phyloP scores from a whole-genome alignment of 192 early-diverging fungal genomes.

The Mortierella hygrophila region DNA sequence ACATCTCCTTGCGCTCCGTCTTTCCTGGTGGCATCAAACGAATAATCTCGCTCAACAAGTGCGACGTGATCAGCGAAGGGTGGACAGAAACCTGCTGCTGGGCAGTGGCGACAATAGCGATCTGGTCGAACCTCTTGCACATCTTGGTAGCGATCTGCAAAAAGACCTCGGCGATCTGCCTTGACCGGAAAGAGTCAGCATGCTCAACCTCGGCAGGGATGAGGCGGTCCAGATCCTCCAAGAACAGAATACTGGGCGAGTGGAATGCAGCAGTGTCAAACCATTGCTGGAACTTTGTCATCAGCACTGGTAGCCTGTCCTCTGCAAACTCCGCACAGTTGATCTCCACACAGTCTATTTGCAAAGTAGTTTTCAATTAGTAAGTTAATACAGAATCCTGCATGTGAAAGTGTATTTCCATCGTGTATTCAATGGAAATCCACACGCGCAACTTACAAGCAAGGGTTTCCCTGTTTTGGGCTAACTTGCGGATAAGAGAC shows the following conservation, averaged over 20 bases:
- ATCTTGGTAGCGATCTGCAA: constrained; percentile 64
- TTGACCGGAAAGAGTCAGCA: constrained; percentile 72
- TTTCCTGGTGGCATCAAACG: constrained; percentile 75
- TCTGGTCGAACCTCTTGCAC: constrained; percentile 60
- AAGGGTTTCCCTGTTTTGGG: constrained; percentile 57
- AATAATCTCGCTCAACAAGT: constrained; percentile 72
- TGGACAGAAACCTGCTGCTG: constrained; percentile 76
- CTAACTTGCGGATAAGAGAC: constrained; percentile 60
- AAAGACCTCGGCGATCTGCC: constrained; percentile 76
- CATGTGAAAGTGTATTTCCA: constrained; percentile 30
- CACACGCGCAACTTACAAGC: constrained; percentile 50
- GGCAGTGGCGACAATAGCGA: constrained; percentile 73
- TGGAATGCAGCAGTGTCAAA: constrained; percentile 78
- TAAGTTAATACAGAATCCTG: not conserved
- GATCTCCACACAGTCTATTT: constrained; percentile 64
- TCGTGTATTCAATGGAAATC: constrained; percentile 30
- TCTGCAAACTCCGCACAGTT: constrained; percentile 71
- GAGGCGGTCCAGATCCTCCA: constrained; percentile 83
- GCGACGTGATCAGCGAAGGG: constrained; percentile 67
- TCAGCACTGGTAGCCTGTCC: constrained; percentile 70
- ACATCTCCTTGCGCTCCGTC: constrained; percentile 77
- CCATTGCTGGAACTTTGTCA: constrained; percentile 68
- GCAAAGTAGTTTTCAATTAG: not conserved
- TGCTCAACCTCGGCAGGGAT: constrained; percentile 82
- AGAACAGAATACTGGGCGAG: constrained; percentile 76